Evolutionary conservation across 1,284 basidiomycete genomes (phyloP), one percentile per base, ranked within the genome.

Genomic region (Ustilago curta): DNA sequence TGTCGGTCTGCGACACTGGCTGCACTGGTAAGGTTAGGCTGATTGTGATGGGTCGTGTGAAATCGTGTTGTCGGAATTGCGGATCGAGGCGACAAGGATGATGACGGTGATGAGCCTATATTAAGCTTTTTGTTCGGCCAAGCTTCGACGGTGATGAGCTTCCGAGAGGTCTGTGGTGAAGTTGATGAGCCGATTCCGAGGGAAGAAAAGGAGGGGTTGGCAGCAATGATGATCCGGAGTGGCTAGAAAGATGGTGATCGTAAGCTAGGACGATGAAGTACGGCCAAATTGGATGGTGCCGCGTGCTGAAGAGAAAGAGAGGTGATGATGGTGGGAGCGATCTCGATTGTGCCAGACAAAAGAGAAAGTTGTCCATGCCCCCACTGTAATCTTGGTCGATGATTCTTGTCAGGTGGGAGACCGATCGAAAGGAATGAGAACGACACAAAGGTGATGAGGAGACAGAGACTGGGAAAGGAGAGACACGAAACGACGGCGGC

Each of bases 71-170:
- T 51, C 50, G 50, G 50, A 4, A n/a, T 21, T 48, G 47, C 47
- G 47, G n/a, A 31, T 48, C 27, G 47, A 48, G 27, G 29, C 29
- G 47, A 48, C n/a, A n/a, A 29, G 29, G 45, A 18, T 7, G 45
- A n/a, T n/a, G 47, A 48, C n/a, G 45, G 29, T n/a, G 29, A 48
- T 48, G 47, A 48, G 29, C 29, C 47, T 48, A 37, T 47, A 37
- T 47, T 19, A 29, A 48, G n/a, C 27, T 18, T 48, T 31, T 48
- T 31, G 27, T 48, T 27, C 47, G 29, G 47, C 47, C 16, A 29
- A 48, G 31, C n/a, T 37, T 37, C 18, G 47, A 6, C 27, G 47
- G 27, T 18, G 47, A 31, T 29, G 29, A 29, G 18, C n/a, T 31
- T 4, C 27, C 14, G 44, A 27, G 6, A 5, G 4, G n/a, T 8